phyloP scores from a whole-genome alignment of 1,284 basidiomycete genomes.

The Trametes hirsuta region DNA sequence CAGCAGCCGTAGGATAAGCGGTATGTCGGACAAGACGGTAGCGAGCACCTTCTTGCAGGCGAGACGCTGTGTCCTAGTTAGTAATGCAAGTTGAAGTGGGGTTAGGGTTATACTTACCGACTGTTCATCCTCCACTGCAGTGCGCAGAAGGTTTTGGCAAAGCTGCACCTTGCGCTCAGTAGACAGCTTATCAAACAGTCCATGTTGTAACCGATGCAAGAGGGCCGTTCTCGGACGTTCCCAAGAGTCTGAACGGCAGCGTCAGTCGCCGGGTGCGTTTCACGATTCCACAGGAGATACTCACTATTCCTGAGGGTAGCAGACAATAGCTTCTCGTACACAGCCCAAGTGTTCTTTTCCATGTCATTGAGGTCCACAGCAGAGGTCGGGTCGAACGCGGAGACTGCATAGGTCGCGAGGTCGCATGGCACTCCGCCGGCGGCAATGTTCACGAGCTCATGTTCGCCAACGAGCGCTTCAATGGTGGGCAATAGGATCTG shows the following conservation, averaged over 20 bases:
- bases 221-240: slow-evolving; percentile 43
- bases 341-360: slow-evolving; percentile 49
- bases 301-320: slow-evolving; percentile 51
- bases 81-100: neutral
- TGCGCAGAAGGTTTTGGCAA: slow-evolving; percentile 55
- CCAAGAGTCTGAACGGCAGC: slow-evolving; percentile 31
- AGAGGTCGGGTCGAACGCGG: slow-evolving; percentile 57
- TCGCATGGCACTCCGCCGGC: slow-evolving; percentile 25
- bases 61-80: slow-evolving; percentile 43
- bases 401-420: slow-evolving; percentile 54
- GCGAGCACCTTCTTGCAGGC: slow-evolving; percentile 55
- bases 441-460: neutral
- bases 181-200: slow-evolving; percentile 55
- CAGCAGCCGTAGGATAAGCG: slow-evolving; percentile 66
- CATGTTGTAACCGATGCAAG: slow-evolving; percentile 47
- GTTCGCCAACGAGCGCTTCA: slow-evolving; percentile 44
- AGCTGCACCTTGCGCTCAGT: slow-evolving; percentile 58
- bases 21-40: slow-evolving; percentile 49
- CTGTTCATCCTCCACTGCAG: slow-evolving; percentile 48
- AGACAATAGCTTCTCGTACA: slow-evolving; percentile 49
- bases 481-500: slow-evolving; percentile 68
- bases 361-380: slow-evolving; percentile 50
- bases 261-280: neutral
- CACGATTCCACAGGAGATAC: slow-evolving; percentile 10
- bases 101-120: slow-evolving; percentile 42